Evolutionary conservation across 1,284 basidiomycete genomes (phyloP).

Genomic region (Ustilago esculenta): DNA sequence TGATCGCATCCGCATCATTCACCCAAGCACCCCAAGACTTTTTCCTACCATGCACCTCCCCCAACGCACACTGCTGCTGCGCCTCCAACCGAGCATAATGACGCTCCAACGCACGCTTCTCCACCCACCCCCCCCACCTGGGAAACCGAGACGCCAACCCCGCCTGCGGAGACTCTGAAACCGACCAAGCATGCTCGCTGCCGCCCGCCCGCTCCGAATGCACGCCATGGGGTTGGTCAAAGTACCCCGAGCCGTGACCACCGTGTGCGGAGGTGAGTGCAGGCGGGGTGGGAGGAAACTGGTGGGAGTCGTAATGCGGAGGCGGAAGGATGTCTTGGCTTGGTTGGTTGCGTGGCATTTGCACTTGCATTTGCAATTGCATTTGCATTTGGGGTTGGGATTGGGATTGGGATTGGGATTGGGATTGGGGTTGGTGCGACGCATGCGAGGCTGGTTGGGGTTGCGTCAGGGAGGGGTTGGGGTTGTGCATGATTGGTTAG

Average conservation of each 20-base stretch:
- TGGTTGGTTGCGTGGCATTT: no score
- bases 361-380: no score
- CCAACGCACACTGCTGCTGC: neutral
- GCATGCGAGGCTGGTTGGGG: no score
- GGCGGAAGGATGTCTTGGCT: constrained; percentile 24
- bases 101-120: constrained; percentile 49
- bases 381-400: no score
- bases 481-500: constrained; percentile 8
- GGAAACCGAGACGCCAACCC: constrained; percentile 43
- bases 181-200: no score
- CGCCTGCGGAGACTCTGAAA: no score
- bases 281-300: constrained; percentile 47
- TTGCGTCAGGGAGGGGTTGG: no score
- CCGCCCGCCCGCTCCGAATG: no score
- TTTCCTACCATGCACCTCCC: constrained; percentile 21
- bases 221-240: constrained; percentile 6
- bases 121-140: constrained; percentile 48
- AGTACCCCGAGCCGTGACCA: no score
- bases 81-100: constrained; percentile 41
- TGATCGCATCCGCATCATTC: constrained; percentile 42
- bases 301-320: constrained; percentile 32
- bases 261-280: no score
- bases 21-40: constrained; percentile 51
- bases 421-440: no score
- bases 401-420: no score